Conservation (phyloP, 371 early-diverging fungal genomes). For the Coemansia sp. region DNA sequence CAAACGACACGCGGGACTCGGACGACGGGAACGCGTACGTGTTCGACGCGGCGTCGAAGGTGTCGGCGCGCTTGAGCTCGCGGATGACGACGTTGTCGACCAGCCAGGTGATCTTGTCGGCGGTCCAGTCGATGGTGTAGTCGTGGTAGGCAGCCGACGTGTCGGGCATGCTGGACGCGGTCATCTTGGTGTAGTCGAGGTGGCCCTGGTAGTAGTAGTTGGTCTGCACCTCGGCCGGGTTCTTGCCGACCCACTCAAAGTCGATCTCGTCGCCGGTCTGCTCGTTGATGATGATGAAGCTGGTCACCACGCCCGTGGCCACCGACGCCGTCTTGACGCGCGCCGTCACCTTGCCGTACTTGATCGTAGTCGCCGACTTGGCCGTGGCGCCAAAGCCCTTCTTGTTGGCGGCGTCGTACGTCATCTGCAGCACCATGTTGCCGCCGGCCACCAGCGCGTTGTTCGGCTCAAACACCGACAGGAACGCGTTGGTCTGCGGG, state of each 20-base stretch:
- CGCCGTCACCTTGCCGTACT: conserved; percentile 59
- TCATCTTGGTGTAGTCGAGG: conserved; percentile 52
- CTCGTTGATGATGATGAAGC: conserved; percentile 59
- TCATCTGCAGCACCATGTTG: conserved; percentile 49
- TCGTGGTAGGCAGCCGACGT: conserved; percentile 43
- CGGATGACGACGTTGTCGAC: conserved; percentile 58
- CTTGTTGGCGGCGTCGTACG: conserved; percentile 30
- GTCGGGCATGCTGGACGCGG: conserved; percentile 18
- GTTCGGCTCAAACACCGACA: conserved; percentile 57
- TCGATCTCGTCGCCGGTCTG: conserved; percentile 68
- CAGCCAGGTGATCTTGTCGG: conserved; percentile 58
- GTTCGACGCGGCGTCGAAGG: conserved; percentile 33
- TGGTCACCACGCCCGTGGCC: conserved; percentile 61
- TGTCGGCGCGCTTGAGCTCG: conserved; percentile 47
- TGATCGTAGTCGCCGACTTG: conserved; percentile 50
- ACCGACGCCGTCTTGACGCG: conserved; percentile 57
- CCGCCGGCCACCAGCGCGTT: conserved; percentile 52
- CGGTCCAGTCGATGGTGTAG: conserved; percentile 59
- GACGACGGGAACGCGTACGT: conserved; percentile 55
- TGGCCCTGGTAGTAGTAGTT: conserved; percentile 62
- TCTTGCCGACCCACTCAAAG: conserved; percentile 67
- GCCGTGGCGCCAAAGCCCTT: conserved; percentile 58
- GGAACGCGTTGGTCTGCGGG: conserved; percentile 51
- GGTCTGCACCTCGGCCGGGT: conserved; percentile 57
- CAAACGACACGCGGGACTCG: conserved; percentile 58